Percentiles rank a stretch among this genome's conserved stretches.
Evolutionary conservation across 331 rosid genomes (phyloP).

Genomic region (Acacia concinna): DNA sequence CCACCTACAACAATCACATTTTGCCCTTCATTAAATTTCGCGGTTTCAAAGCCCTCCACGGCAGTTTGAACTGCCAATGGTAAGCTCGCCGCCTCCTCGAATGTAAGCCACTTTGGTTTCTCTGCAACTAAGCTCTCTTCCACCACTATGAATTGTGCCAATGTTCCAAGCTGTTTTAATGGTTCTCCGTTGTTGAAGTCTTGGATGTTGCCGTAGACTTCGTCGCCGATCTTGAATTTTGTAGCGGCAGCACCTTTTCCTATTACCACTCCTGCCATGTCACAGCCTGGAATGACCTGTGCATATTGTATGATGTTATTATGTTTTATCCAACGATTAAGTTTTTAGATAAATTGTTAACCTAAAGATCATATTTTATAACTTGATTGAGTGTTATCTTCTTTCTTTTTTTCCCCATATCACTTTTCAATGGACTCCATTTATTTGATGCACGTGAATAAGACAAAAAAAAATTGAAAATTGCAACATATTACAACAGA

Average conservation of each 20-base stretch:
- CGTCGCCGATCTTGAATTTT: slow-evolving; percentile 40
- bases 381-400: no score
- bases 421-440: no score
- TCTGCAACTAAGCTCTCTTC: slow-evolving; percentile 42
- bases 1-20: slow-evolving; percentile 47
- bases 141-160: slow-evolving; percentile 44
- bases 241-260: slow-evolving; percentile 34
- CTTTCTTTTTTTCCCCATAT: no score
- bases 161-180: slow-evolving; percentile 47
- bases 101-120: slow-evolving; percentile 40
- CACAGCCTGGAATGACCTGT: slow-evolving; percentile 55
- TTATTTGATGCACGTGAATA: not conserved
- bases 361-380: no score
- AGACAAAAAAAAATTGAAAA: no score
- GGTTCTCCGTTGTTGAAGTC: slow-evolving; percentile 37
- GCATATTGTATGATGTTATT: no score
- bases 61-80: slow-evolving; percentile 52
- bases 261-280: slow-evolving; percentile 47
- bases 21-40: slow-evolving; percentile 36
- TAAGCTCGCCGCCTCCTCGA: slow-evolving; percentile 56
- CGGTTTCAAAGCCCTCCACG: slow-evolving; percentile 41
- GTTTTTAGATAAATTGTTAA: not conserved
- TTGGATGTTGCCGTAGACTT: slow-evolving; percentile 52
- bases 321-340: not conserved
- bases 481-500: not conserved